These are phyloP conservation scores for Neurospora sp. DNA, from an alignment of 495 filamentous ascomycete genomes.

Conservation along the genomic window DNA sequence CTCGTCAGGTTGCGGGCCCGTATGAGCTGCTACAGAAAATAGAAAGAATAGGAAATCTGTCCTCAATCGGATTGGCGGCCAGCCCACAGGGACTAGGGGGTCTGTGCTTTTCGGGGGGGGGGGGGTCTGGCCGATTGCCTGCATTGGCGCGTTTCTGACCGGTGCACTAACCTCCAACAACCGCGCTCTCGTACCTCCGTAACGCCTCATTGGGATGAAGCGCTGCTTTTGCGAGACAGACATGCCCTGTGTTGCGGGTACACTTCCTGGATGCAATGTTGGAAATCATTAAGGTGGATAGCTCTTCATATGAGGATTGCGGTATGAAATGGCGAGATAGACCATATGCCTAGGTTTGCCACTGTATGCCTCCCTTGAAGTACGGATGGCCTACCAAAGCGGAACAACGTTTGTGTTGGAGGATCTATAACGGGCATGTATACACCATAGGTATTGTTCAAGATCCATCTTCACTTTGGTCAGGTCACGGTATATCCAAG, in stretches of 20 bases:
- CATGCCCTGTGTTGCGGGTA: not conserved
- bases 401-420: not conserved
- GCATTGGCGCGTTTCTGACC: not conserved
- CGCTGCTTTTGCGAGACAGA: not conserved
- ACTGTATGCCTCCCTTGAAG: not conserved
- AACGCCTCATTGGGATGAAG: not conserved
- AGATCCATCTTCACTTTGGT: not conserved
- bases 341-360: not conserved
- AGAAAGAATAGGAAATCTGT: constrained; percentile 22
- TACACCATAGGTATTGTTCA: not conserved
- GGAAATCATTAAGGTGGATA: not conserved
- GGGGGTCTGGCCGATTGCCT: not conserved
- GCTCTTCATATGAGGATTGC: not conserved
- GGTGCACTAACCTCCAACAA: not conserved
- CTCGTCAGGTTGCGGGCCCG: not conserved
- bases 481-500: not conserved
- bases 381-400: not conserved
- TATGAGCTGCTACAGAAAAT: constrained; percentile 1
- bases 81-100: constrained; percentile 4
- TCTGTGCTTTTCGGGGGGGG: not conserved
- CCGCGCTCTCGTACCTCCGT: not conserved
- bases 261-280: not conserved
- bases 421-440: not conserved
- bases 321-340: not conserved
- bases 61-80: constrained; percentile 21